phyloP scores from a whole-genome alignment of 78 protist species.

The Speleostelium caveatum region DNA sequence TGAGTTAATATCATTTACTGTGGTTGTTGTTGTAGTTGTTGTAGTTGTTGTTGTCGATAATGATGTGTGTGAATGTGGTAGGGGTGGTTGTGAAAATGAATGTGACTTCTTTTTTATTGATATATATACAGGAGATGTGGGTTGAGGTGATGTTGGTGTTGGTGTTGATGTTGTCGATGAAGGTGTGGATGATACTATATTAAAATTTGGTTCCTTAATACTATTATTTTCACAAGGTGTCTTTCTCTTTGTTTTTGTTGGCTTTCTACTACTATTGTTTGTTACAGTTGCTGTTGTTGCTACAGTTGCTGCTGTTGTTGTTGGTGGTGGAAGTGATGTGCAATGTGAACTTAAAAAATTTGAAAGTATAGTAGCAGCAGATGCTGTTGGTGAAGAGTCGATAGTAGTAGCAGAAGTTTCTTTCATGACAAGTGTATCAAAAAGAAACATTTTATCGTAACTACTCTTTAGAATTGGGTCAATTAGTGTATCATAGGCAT shows the following conservation, averaged over 20 bases:
- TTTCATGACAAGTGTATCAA: background rate
- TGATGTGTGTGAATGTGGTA: too few relatives aligned
- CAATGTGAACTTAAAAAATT: background rate
- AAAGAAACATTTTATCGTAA: background rate
- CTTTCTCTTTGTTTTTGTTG: background rate
- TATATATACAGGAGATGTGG: too few relatives aligned
- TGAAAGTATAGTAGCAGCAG: background rate
- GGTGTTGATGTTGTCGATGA: background rate
- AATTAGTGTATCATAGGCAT: slow-evolving; percentile 20
- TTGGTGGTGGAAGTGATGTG: background rate
- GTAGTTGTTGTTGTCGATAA: background rate
- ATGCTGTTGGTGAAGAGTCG: background rate
- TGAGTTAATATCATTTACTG: background rate
- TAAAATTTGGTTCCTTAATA: background rate
- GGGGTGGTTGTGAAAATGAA: too few relatives aligned
- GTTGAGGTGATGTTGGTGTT: background rate
- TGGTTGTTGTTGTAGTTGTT: background rate
- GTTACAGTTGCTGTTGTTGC: background rate
- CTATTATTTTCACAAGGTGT: background rate
- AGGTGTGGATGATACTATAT: slow-evolving; percentile 4
- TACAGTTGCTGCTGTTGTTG: background rate
- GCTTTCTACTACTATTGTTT: background rate
- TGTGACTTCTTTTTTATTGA: too few relatives aligned
- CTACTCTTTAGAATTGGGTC: slow-evolving; percentile 12
- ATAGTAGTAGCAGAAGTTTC: background rate